These are phyloP conservation scores for Daldinia bambusicola DNA, from an alignment of 495 filamentous ascomycete species.

Conservation along the genomic window DNA sequence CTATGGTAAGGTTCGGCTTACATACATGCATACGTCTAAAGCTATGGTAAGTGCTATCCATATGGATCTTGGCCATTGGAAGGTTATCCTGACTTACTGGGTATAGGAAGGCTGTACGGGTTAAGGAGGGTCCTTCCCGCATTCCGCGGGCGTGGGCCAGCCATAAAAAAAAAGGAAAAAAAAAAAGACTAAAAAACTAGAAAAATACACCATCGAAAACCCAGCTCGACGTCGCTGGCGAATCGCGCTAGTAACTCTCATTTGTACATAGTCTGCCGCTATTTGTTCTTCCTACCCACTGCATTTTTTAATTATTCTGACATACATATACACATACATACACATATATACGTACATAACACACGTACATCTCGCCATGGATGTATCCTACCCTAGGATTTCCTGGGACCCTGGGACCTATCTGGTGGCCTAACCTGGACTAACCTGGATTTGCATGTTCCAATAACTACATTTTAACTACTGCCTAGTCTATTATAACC, in stretches of 20 bases:
- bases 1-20: constrained; percentile 37
- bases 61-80: constrained; percentile 3
- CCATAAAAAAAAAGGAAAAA: constrained; percentile 19
- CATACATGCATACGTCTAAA: constrained; percentile 25
- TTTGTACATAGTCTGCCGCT: constrained; percentile 31
- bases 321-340: constrained; percentile 15
- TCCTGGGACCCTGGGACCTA: background rate
- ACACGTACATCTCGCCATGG: constrained; percentile 13
- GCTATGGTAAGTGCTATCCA: constrained; percentile 7
- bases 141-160: constrained; percentile 44
- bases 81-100: constrained; percentile 4
- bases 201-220: background rate
- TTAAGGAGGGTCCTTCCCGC: constrained; percentile 45
- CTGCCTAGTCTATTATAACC: background rate
- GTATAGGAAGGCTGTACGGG: constrained; percentile 30
- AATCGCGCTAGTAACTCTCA: constrained; percentile 34
- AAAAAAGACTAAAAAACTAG: background rate
- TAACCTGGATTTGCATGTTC: constrained; percentile 11
- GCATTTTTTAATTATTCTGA: constrained; percentile 9
- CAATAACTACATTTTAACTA: constrained; percentile 3
- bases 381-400: background rate
- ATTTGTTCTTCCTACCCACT: constrained; percentile 30
- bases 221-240: constrained; percentile 25
- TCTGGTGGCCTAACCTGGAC: background rate
- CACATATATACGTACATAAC: constrained; percentile 21